Conservation (phyloP, 176 grass and related monocot genomes). For the Oryza australiensis region DNA sequence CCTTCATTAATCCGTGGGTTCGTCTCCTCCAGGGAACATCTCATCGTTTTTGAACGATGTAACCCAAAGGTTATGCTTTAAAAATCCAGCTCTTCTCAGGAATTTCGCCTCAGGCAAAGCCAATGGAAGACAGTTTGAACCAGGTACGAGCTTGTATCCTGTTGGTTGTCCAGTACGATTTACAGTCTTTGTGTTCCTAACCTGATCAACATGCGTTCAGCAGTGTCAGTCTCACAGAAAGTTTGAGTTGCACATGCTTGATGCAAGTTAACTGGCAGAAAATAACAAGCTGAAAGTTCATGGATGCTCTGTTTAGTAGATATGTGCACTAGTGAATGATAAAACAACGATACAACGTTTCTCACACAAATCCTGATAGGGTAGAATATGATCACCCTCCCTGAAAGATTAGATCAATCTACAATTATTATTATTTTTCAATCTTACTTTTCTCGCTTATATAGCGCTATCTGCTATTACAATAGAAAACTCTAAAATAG, state of each 20-base stretch:
- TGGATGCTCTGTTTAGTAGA: not conserved
- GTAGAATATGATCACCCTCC: too few species aligned
- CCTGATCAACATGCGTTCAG: conserved; percentile 15
- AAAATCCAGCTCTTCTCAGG: conserved; percentile 69
- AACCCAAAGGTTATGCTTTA: conserved; percentile 78
- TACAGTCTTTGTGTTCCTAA: conserved; percentile 66
- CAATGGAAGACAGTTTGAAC: conserved; percentile 55
- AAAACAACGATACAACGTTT: not conserved
- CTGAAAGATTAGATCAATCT: too few species aligned
- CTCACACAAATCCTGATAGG: too few species aligned
- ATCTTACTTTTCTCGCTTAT: too few species aligned
- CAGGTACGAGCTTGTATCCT: conserved; percentile 67
- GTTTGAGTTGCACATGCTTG: not conserved
- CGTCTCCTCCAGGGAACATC: conserved; percentile 64
- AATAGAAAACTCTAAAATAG: too few species aligned
- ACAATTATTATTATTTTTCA: too few species aligned
- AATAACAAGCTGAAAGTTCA: not conserved
- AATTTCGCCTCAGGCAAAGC: conserved; percentile 59
- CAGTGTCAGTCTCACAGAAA: not conserved
- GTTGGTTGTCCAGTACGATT: conserved; percentile 72
- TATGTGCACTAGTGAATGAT: not conserved
- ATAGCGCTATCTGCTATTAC: too few species aligned
- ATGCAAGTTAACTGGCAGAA: not conserved
- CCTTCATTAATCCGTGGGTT: conserved; percentile 62
- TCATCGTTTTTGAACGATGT: conserved; percentile 61